These are phyloP conservation scores for Metschnikowia cubensis DNA, from an alignment of 805 yeast species.

Conservation along the genomic window DNA sequence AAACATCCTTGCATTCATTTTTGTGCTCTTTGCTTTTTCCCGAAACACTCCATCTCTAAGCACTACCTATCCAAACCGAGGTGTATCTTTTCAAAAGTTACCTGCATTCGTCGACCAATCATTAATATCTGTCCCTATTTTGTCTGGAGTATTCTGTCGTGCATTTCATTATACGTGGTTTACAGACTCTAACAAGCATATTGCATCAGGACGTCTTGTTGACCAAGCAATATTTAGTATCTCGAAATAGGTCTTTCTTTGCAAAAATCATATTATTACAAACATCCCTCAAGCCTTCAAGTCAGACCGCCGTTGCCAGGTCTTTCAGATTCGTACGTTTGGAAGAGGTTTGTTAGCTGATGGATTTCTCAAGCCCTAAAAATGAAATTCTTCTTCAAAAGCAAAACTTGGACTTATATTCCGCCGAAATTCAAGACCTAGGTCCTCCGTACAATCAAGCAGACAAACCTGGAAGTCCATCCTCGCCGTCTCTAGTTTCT, in stretches of 20 bases:
- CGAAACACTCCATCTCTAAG: not conserved
- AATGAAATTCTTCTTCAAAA: not conserved
- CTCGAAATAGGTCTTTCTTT: not conserved
- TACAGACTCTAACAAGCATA: not conserved
- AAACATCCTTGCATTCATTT: constrained; percentile 2
- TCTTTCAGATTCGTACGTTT: not conserved
- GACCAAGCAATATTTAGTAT: not conserved
- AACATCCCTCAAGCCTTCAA: not conserved
- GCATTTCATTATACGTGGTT: not conserved
- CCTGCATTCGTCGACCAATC: not conserved
- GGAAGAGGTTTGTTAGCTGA: not conserved
- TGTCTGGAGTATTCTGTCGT: not conserved
- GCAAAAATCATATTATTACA: not conserved
- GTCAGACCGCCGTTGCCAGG: not conserved
- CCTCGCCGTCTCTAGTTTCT: constrained; percentile 17
- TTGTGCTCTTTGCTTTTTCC: constrained; percentile 1
- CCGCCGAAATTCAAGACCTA: constrained; percentile 1
- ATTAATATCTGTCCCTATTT: not conserved
- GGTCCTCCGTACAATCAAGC: not conserved
- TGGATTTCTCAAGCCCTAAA: constrained; percentile 1
- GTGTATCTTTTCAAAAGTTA: not conserved
- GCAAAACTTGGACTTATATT: not conserved
- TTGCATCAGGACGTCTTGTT: not conserved
- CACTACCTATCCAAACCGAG: not conserved
- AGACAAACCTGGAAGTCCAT: constrained; percentile 7